phyloP scores from a whole-genome alignment of 495 filamentous ascomycete species.

The Hamigera avellanea region DNA sequence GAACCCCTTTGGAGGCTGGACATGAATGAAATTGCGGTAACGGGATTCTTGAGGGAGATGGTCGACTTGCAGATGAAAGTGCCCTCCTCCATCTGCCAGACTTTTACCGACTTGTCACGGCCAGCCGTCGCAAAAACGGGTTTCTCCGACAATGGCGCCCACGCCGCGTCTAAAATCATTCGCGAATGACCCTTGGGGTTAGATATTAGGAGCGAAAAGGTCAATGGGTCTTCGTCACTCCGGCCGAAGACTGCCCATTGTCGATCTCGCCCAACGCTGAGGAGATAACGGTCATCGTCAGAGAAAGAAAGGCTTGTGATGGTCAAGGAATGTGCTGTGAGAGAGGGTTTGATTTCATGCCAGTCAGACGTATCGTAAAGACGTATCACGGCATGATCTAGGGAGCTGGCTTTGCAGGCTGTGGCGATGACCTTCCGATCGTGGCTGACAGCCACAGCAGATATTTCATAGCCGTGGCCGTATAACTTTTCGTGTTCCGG shows the following conservation, averaged over 20 bases:
- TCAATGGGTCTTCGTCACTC: slow-evolving; percentile 19
- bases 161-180: slow-evolving; percentile 80
- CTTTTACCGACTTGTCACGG: slow-evolving; percentile 72
- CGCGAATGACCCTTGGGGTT: slow-evolving; percentile 79
- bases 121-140: slow-evolving; percentile 72
- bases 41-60: slow-evolving; percentile 44
- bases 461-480: slow-evolving; percentile 97
- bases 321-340: slow-evolving; percentile 73
- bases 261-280: slow-evolving; percentile 85
- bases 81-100: slow-evolving; percentile 47
- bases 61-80: slow-evolving; percentile 37
- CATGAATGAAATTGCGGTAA: slow-evolving; percentile 69
- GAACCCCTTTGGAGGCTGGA: slow-evolving; percentile 20
- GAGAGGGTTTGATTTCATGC: slow-evolving; percentile 76
- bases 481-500: slow-evolving; percentile 96
- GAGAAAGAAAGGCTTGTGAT: slow-evolving; percentile 73
- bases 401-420: slow-evolving; percentile 83
- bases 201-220: slow-evolving; percentile 43
- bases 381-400: slow-evolving; percentile 90
- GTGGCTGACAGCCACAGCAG: slow-evolving; percentile 69
- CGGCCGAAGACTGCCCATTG: slow-evolving; percentile 76
- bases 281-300: slow-evolving; percentile 54
- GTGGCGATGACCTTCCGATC: slow-evolving; percentile 70
- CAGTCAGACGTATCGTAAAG: slow-evolving; percentile 76
- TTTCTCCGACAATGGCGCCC: slow-evolving; percentile 45